phyloP scores from a whole-genome alignment of 2,329 filamentous ascomycete species.

The Aspergillus brasiliensis region DNA sequence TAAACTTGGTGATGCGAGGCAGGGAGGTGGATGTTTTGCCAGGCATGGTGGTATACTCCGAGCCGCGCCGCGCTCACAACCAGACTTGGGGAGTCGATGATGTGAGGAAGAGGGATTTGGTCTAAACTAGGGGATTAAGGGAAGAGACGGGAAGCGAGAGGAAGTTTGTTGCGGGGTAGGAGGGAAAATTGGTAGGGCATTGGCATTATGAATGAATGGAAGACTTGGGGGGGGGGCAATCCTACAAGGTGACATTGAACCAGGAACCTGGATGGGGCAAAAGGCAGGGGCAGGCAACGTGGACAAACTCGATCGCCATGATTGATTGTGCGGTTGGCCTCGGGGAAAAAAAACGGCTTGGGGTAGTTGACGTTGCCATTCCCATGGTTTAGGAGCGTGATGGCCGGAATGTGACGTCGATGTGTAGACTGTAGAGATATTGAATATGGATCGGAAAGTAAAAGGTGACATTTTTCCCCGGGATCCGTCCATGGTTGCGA shows the following conservation, averaged over 20 bases:
- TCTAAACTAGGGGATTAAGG: slow-evolving; percentile 9
- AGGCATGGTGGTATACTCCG: slow-evolving; percentile 32
- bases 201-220: not conserved
- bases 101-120: slow-evolving; percentile 23
- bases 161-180: not conserved
- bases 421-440: not conserved
- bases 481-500: not conserved
- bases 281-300: not conserved
- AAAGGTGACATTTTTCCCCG: not conserved
- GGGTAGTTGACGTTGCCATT: not conserved
- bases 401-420: slow-evolving; percentile 13
- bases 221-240: not conserved
- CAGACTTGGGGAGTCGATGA: slow-evolving; percentile 22
- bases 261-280: not conserved
- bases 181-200: not conserved
- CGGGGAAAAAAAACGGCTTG: not conserved
- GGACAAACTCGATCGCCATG: not conserved
- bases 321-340: not conserved
- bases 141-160: slow-evolving; percentile 25
- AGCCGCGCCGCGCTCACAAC: no score
- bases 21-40: slow-evolving; percentile 33
- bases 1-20: slow-evolving; percentile 75
- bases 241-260: slow-evolving; percentile 12
- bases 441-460: not conserved
- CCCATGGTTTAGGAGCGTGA: not conserved